Base-by-base conservation (phyloP, 2,329 filamentous ascomycete genomes). In the Diplodia intermedia region DNA sequence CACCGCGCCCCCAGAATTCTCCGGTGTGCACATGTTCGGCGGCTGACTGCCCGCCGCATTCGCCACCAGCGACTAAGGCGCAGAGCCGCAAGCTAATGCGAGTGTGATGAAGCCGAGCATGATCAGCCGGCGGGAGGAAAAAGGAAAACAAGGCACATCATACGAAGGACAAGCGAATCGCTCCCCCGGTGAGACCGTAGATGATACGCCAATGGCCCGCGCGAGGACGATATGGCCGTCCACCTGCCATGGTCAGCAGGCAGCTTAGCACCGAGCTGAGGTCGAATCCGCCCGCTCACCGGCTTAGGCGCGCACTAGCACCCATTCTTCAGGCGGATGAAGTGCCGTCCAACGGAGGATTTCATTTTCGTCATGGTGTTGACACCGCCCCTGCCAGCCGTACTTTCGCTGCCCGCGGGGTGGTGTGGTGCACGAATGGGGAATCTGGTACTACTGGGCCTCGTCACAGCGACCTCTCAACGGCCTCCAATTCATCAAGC, bases 61-160 rank as follows among this genome's bases (percentile, higher is more conserved):
- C 52, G 63, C 63, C 52, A 66, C 50, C 63, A 2, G 43, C 50
- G 36, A 65, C 33, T 63, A 38, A 57, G 54, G 23, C 50, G 53
- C 53, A 66, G 65, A 66, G 65, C 65, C 65, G 65, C 65, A 66
- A 57, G 65, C 65, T 66, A 57, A 66, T 60, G 65, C 65, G 38
- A 50, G 65, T 66, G 20, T 55, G 33, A n/a, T 52, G 33, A 47
- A 60, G 38, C 40, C 36, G 26, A 31, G 38, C 40, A 23, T 49
- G 63, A 56, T 36, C 63, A 49, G 38, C 54, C 52, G 49, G 50
- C 33, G 49, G 43, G 38, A 33, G 9, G 56, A 49, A 61, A 61
- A 61, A 61, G 23, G 56, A 49, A 61, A 47, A 50, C 47, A 61
- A 20, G 18, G 54, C 18, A 38, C 33, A 40, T 31, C 23, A 20